Conservation (phyloP, 371 early-diverging fungal genomes). For the Gilbertella persicaria region DNA sequence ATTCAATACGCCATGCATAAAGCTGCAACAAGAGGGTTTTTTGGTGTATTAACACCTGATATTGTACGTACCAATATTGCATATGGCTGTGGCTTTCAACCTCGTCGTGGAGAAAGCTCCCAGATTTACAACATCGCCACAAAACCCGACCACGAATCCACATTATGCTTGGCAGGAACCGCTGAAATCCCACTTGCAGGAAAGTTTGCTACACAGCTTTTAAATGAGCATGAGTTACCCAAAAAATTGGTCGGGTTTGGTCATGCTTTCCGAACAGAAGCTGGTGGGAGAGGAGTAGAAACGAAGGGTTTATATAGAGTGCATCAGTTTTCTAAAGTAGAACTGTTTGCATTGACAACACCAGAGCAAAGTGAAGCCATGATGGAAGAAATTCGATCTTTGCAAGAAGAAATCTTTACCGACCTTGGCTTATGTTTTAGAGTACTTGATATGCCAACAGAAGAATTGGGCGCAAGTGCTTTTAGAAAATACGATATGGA, state of each 20-base stretch:
- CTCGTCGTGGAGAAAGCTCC: slow-evolving; percentile 71
- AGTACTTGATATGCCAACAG: slow-evolving; percentile 90
- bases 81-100: slow-evolving; percentile 91
- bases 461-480: slow-evolving; percentile 92
- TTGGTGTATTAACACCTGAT: slow-evolving; percentile 83
- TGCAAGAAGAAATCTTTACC: slow-evolving; percentile 78
- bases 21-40: slow-evolving; percentile 74
- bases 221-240: slow-evolving; percentile 66
- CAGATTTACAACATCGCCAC: slow-evolving; percentile 80
- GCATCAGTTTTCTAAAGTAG: slow-evolving; percentile 95
- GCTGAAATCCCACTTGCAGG: slow-evolving; percentile 94
- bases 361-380: slow-evolving; percentile 67
- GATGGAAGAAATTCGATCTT: slow-evolving; percentile 67
- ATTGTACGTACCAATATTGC: slow-evolving; percentile 79
- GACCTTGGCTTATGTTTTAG: slow-evolving; percentile 84
- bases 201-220: slow-evolving; percentile 67
- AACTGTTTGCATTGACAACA: slow-evolving; percentile 80
- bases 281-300: slow-evolving; percentile 80
- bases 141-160: slow-evolving; percentile 18
- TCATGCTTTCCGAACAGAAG: slow-evolving; percentile 89
- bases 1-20: slow-evolving; percentile 84
- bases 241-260: slow-evolving; percentile 78
- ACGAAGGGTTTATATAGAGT: slow-evolving; percentile 91
- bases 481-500: slow-evolving; percentile 93
- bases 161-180: slow-evolving; percentile 82